These are phyloP conservation scores for Vitis labrusca DNA, from an alignment of 164 flowering plant species.

Conservation along the genomic window DNA sequence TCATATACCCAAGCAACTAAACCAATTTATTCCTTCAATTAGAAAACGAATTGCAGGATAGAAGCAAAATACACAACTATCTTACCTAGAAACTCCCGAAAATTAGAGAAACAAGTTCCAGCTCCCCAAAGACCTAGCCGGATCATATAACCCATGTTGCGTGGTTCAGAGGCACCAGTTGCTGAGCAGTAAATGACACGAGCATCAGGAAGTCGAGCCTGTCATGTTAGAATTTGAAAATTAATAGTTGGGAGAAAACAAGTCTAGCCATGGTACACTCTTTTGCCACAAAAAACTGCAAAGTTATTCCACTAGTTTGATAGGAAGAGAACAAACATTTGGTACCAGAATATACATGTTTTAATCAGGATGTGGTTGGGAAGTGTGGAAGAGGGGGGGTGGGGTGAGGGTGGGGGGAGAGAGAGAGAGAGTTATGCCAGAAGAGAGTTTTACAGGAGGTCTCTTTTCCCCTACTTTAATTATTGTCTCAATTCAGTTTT, in stretches of 20 bases:
- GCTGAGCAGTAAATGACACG: slow-evolving; percentile 98
- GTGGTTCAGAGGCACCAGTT: slow-evolving; percentile 99
- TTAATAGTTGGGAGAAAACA: slow-evolving; percentile 8
- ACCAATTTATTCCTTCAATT: too few species aligned
- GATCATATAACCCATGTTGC: slow-evolving; percentile 97
- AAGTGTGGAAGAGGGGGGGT: too few species aligned
- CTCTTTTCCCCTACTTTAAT: too few species aligned
- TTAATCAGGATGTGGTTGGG: not conserved
- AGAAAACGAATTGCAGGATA: too few species aligned
- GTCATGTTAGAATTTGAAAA: slow-evolving; percentile 28
- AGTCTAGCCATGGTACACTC: not conserved
- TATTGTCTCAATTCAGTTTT: too few species aligned
- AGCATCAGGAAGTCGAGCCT: slow-evolving; percentile 91
- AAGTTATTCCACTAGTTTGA: not conserved
- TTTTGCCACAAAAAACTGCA: not conserved
- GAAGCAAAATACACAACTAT: not conserved
- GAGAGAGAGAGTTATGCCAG: too few species aligned
- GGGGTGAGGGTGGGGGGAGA: too few species aligned
- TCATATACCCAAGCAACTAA: too few species aligned
- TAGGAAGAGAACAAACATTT: not conserved
- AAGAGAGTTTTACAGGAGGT: too few species aligned
- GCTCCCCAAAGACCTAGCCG: slow-evolving; percentile 99
- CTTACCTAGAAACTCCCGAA: slow-evolving; percentile 80
- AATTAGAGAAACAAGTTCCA: slow-evolving; percentile 76
- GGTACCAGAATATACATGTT: not conserved